phyloP scores from a whole-genome alignment of 208 protist genomes.

The Leishmania turanica region DNA sequence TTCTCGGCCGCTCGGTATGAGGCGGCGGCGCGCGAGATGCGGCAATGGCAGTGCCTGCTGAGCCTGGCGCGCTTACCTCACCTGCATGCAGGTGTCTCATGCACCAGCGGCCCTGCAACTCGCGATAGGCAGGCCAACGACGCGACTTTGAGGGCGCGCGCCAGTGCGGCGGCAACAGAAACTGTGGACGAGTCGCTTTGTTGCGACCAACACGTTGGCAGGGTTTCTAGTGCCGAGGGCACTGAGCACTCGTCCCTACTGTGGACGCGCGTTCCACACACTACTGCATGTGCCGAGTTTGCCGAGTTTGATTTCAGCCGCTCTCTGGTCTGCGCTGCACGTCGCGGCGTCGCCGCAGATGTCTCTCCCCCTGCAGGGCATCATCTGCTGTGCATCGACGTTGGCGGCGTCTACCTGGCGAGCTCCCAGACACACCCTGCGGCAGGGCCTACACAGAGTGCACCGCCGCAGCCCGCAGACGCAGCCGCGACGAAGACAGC shows the following conservation, averaged over 20 bases:
- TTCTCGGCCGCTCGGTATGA: background rate
- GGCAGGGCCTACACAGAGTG: background rate
- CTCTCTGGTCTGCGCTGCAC: background rate
- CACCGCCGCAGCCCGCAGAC: background rate
- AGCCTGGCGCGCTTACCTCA: background rate
- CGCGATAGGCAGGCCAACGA: background rate
- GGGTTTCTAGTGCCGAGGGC: background rate
- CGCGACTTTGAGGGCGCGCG: background rate
- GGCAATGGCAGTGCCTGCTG: slow-evolving; percentile 2
- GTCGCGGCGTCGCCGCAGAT: background rate
- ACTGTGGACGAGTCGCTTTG: background rate
- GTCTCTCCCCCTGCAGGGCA: background rate
- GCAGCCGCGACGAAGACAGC: background rate
- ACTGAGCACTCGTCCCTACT: background rate
- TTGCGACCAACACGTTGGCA: background rate
- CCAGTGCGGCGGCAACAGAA: background rate
- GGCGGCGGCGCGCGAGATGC: slow-evolving; percentile 1
- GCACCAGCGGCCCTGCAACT: background rate
- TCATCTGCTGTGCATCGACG: slow-evolving; percentile 22
- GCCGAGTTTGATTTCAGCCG: background rate
- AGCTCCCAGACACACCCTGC: background rate
- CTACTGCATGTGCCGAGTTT: background rate
- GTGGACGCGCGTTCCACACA: slow-evolving; percentile 3
- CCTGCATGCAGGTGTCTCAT: background rate
- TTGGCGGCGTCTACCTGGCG: slow-evolving; percentile 21